A percentile compares a stretch with the other conserved stretches of the same genome.
These are phyloP conservation scores for Ustilago trichophora DNA, from an alignment of 1,284 basidiomycete species.

Conservation along the genomic window DNA sequence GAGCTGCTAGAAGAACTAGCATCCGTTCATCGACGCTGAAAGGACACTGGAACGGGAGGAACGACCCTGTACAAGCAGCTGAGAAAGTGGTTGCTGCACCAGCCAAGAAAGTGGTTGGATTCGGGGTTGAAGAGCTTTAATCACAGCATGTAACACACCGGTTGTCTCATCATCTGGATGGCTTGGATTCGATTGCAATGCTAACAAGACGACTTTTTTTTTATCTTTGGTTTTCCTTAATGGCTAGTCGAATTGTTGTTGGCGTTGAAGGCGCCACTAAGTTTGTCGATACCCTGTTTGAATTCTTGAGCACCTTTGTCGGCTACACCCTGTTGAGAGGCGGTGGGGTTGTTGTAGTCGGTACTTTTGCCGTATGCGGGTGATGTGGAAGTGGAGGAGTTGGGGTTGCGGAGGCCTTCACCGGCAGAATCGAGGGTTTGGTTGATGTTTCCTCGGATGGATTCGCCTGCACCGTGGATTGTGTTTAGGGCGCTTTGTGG, in stretches of 20 bases:
- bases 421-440: conserved; percentile 41
- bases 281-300: conserved; percentile 21
- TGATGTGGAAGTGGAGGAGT: not conserved
- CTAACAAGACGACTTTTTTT: too few species aligned
- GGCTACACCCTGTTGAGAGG: conserved; percentile 21
- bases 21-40: conserved; percentile 40
- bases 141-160: not conserved
- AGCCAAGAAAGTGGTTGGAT: conserved; percentile 29
- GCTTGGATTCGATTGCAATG: too few species aligned
- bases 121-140: conserved; percentile 31
- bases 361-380: conserved; percentile 10
- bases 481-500: conserved; percentile 46
- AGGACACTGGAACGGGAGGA: conserved; percentile 21
- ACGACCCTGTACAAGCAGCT: conserved; percentile 12
- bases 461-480: conserved; percentile 50
- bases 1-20: conserved; percentile 4
- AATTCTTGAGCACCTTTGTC: conserved; percentile 29
- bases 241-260: conserved; percentile 1
- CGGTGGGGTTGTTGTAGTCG: conserved; percentile 19
- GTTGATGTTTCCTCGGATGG: conserved; percentile 56
- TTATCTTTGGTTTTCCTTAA: too few species aligned
- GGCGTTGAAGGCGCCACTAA: conserved; percentile 2
- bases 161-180: not conserved
- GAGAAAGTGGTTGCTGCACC: conserved; percentile 24
- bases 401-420: conserved; percentile 33